These are phyloP conservation scores for Geranium rotundifolium DNA, from an alignment of 345 rosid species.

Conservation along the genomic window DNA sequence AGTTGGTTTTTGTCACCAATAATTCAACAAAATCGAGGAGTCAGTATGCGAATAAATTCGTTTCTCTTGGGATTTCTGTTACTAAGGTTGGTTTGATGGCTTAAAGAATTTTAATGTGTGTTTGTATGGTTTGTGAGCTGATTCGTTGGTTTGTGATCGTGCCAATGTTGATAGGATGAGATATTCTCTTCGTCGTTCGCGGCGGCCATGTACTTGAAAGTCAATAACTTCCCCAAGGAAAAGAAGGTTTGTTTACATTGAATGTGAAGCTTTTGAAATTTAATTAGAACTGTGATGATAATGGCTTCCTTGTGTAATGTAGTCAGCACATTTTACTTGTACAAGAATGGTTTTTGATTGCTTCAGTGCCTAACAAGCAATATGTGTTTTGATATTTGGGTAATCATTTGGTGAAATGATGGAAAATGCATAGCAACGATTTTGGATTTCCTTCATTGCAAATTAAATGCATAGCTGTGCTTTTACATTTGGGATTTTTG, in stretches of 20 bases:
- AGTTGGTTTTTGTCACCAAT: slow-evolving; percentile 74
- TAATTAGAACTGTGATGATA: too few relatives aligned
- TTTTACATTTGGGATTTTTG: too few relatives aligned
- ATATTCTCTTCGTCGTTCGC: slow-evolving; percentile 87
- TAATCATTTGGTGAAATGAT: too few relatives aligned
- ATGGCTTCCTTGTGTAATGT: too few relatives aligned
- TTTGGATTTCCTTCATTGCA: too few relatives aligned
- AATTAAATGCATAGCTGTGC: too few relatives aligned
- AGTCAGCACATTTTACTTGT: too few relatives aligned
- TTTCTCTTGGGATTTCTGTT: slow-evolving; percentile 64
- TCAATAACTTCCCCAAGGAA: slow-evolving; percentile 54
- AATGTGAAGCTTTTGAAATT: background rate
- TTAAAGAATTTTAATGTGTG: background rate
- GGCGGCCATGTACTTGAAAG: slow-evolving; percentile 81
- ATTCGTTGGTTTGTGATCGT: background rate
- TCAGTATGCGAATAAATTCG: slow-evolving; percentile 60
- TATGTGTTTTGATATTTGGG: background rate
- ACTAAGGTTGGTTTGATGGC: slow-evolving; percentile 33
- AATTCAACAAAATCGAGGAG: slow-evolving; percentile 68
- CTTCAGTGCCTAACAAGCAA: too few relatives aligned
- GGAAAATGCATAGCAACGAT: too few relatives aligned
- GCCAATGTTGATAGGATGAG: slow-evolving; percentile 47
- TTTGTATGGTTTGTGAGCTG: too few relatives aligned
- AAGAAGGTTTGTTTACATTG: slow-evolving; percentile 43
- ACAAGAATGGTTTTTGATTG: too few relatives aligned